phyloP scores from a whole-genome alignment of 2,329 filamentous ascomycete genomes.

The Cadophora sp. region DNA sequence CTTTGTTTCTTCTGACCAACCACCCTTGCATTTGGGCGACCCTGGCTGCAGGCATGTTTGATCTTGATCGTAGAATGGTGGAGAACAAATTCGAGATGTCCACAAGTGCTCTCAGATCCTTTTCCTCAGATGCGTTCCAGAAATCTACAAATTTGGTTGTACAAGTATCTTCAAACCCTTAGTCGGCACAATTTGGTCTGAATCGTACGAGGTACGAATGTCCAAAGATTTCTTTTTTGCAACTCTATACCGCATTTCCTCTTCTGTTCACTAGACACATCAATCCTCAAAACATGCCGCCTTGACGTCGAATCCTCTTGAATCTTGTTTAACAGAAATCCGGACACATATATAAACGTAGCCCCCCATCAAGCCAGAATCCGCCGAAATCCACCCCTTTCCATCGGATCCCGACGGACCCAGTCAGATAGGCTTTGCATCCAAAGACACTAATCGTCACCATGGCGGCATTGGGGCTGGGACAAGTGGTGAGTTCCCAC shows the following conservation, averaged over 20 bases:
- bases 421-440: not conserved
- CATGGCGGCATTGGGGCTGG: conserved; percentile 14
- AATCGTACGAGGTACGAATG: not conserved
- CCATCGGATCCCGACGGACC: not conserved
- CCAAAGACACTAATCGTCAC: not conserved
- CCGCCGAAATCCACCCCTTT: conserved; percentile 2
- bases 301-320: not conserved
- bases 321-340: not conserved
- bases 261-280: too few species aligned
- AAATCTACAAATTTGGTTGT: not conserved
- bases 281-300: not conserved
- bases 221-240: not conserved
- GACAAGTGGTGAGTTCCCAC: conserved; percentile 21
- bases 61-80: not conserved
- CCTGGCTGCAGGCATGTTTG: not conserved
- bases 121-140: conserved; percentile 4
- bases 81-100: not conserved
- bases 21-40: not conserved
- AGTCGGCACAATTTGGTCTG: not conserved
- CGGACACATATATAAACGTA: conserved; percentile 2
- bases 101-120: not conserved
- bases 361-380: not conserved
- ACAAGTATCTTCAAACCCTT: not conserved
- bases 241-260: not conserved
- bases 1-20: not conserved